phyloP scores from a whole-genome alignment of 2,329 filamentous ascomycete species.

The Diplodia corticola region DNA sequence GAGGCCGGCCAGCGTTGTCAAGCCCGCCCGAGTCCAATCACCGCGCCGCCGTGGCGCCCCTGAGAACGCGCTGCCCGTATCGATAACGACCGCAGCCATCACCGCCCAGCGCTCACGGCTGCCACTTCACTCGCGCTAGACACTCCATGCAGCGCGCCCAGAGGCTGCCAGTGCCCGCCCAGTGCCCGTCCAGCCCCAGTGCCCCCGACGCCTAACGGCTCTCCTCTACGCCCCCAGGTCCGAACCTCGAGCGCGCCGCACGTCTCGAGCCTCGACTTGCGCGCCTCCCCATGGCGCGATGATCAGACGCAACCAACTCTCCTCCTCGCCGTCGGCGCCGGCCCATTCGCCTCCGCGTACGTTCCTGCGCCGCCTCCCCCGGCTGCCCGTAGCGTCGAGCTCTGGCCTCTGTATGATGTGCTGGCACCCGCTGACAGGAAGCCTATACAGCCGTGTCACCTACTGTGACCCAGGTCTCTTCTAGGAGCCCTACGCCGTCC shows the following conservation, averaged over 20 bases:
- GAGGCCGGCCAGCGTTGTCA: neutral
- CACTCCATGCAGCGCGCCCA: conserved; percentile 10
- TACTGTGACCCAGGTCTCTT: conserved; percentile 52
- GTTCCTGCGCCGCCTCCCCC: conserved; percentile 39
- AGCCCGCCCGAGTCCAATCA: conserved; percentile 7
- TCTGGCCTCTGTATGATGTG: conserved; percentile 42
- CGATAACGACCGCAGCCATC: neutral
- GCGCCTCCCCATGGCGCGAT: conserved; percentile 32
- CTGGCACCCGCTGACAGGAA: conserved; percentile 38
- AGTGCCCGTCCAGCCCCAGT: neutral
- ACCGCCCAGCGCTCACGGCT: neutral
- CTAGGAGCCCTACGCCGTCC: conserved; percentile 58
- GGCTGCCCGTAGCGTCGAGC: conserved; percentile 20
- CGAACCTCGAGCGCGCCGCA: conserved; percentile 16
- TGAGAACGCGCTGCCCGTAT: conserved; percentile 2
- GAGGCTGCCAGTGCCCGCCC: conserved; percentile 4
- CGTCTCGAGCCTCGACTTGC: conserved; percentile 18
- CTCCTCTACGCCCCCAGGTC: conserved; percentile 1
- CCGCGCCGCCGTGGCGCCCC: conserved; percentile 9
- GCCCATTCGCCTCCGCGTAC: conserved; percentile 60
- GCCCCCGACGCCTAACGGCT: neutral
- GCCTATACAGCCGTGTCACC: conserved; percentile 52
- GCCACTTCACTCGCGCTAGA: conserved; percentile 14
- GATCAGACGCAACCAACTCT: conserved; percentile 39
- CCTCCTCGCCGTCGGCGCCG: conserved; percentile 60